Evolutionary conservation across 345 rosid species (phyloP), one percentile per base, ranked within the genome.

Genomic region (Turnera subulata): DNA sequence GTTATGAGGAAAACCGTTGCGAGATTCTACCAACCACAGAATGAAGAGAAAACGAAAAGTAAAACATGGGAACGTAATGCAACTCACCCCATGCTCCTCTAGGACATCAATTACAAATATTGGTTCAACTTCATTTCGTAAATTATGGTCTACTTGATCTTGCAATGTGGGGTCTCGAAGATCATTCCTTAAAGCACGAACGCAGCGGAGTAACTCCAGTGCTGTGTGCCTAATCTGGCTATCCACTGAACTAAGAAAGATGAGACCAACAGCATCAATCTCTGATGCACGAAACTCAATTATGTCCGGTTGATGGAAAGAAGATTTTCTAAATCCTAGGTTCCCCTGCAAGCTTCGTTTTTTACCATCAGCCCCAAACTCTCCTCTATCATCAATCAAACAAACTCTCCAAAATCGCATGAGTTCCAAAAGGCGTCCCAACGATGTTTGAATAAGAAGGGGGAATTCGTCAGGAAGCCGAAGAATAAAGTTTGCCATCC

Each of bases 351-450:
- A 74, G 49, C 68, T 62, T 46, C 50, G 71, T 67, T 82, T 84
- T 64, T 65, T 70, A 46, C 83, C 83, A 73, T 75, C 80, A 24
- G 67, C 51, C 71, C 66, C 69, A 53, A 58, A 21, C 63, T 80
- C 90, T 64, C 74, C 68, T 63, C 69, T 80, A 71, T 83, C 87
- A 60, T 89, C 96, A 69, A 80, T 63, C 56, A 93, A 70, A 73
- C 99, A 93, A 72, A 88, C 86, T 86, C 89, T 84, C 99, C 99
- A 93, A 75, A 83, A 93, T 45, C 90, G 96, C 97, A 93, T 87
- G 67, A 93, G 99, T 63, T 93, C 99, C 71, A 93, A 73, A 65
- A 93, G 67, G 61, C 97, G 94, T 42, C 88, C 94, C 69, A 93
- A 69, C 56, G 99, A 89, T 25, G 95, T 89, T 79, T 89, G 96